phyloP scores from a whole-genome alignment of 495 filamentous ascomycete species.

The Aspergillus bridgeri region DNA sequence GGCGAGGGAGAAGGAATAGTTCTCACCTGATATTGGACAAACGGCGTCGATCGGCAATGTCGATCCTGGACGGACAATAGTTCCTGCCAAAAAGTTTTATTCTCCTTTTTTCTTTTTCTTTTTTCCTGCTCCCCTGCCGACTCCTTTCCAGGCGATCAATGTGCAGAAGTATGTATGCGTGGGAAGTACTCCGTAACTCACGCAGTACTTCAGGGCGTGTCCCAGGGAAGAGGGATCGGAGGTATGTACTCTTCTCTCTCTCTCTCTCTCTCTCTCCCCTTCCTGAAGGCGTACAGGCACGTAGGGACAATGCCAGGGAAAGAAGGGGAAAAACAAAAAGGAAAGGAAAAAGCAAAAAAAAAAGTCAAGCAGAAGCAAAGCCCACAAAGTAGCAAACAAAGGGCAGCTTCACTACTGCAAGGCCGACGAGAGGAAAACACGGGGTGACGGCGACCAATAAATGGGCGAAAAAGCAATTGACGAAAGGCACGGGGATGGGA shows the following conservation, averaged over 20 bases:
- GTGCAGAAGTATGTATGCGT: not conserved
- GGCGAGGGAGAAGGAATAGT: slow-evolving; percentile 18
- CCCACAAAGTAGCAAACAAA: slow-evolving; percentile 14
- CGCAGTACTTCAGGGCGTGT: not conserved
- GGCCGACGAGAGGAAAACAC: slow-evolving; percentile 7
- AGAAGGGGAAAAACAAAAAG: not conserved
- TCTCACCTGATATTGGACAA: slow-evolving; percentile 17
- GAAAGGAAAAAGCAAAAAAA: slow-evolving; percentile 3
- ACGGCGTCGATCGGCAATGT: slow-evolving; percentile 19
- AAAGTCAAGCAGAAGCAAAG: not conserved
- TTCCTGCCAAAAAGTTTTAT: slow-evolving; percentile 1
- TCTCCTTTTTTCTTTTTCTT: not conserved
- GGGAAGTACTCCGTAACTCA: not conserved
- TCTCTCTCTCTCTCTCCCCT: no score
- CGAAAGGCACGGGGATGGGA: slow-evolving; percentile 12
- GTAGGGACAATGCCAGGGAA: not conserved
- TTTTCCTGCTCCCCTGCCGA: not conserved
- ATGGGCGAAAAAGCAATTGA: slow-evolving; percentile 3
- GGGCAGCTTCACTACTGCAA: slow-evolving; percentile 5
- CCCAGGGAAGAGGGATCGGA: not conserved
- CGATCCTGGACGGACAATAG: slow-evolving; percentile 16
- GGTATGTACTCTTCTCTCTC: not conserved
- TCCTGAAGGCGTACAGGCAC: not conserved
- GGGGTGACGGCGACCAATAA: not conserved
- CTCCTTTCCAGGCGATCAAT: not conserved